Base-by-base conservation (phyloP, 1,284 basidiomycete species). In the Ceratorhiza oryzae-sativae region DNA sequence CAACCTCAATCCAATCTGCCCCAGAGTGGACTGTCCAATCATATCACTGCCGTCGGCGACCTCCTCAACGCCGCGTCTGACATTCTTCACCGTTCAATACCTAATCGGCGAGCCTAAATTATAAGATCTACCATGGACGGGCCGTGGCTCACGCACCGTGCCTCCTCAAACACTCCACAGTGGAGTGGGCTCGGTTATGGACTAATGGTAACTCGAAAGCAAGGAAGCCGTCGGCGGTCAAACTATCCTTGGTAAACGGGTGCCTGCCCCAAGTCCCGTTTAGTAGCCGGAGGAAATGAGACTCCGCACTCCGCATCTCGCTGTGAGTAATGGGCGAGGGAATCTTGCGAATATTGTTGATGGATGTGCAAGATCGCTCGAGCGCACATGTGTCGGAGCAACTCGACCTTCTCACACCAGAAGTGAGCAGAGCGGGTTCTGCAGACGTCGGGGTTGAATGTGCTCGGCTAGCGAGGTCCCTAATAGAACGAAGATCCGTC, bases 301-400 rank as follows among this genome's bases (percentile, higher is more conserved):
- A 70, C 65, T 70, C 65, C 65, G 41, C 65, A 48, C 65, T 70
- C 65, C 65, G 56, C 56, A 23, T 12, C 39, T 34, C 23, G 34
- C 13, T 18, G 56, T 39, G 56, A 59, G 32, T 55, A 55, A 55
- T 55, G 30, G 51, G 51, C n/a, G 20, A 34, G 51, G 15, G 30
- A 18, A 55, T 25, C 34, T 32, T 34, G n/a, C 27, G 30, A 34
- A 55, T 34, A 34, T 55, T 34, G 20, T 34, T 51, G 61, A 49
- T 63, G 27, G 61, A 30, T 45, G 46, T 30, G 30, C 30, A 45
- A 10, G 27, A 30, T 55, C 51, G 51, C 30, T 39, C 8, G 8
- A 13, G 51, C 36, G 49, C 23, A n/a, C 51, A 39, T 41, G 49
- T 4, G 36, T 53, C 45, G 46, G 5, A 6, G 49, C 23, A 51